Base-by-base conservation (phyloP, 1,139 yeast species). In the Meyerozyma smithsonii region DNA sequence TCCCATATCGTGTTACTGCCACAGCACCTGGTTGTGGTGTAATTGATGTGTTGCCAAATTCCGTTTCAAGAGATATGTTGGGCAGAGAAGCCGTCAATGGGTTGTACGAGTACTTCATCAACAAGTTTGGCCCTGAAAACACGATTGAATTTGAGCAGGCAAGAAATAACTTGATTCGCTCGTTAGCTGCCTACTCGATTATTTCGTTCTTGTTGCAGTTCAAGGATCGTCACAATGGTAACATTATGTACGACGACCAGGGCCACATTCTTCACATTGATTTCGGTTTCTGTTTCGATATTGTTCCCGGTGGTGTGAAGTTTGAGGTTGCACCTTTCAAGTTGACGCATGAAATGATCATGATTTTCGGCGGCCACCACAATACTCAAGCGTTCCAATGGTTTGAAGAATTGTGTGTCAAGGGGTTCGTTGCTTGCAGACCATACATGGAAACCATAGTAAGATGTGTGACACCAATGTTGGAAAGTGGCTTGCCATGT, bases 1-100 rank as follows among this genome's bases (percentile, higher is more conserved):
- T 78, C 65, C 98, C 99, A 1, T 77, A 94, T 62, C 72, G 97
- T 49, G 98, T 94, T 16, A 90, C 97, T 0, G 98, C 99, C 1
- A 92, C 99, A 5, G 97, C 96, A 1, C 97, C 98, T 1, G 98
- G 99, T 1, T 89, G 97, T 67, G 99, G 99, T 61, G 95, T 94
- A 35, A 92, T 94, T 66, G 99, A 94, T 59, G 98, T 94, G 28
- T 74, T 94, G 49, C 98, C 98, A 25, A 87, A 90, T 58, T 82
- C 97, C 11, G 83, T 89, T 20, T 87, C 96, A 36, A 81, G 99
- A 66, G 99, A 94, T 64, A 90, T 94, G 98, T 74, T 94, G 45
- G 99, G 99, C 35, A 81, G 99, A 56, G 98, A 94, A 58, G 98
- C 98, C 0, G 98, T 94, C 32, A 94, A 94, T 61, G 98, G 98